These are phyloP conservation scores for Hylodesmum podocarpum DNA, from an alignment of 306 rosid genomes.

Conservation along the genomic window DNA sequence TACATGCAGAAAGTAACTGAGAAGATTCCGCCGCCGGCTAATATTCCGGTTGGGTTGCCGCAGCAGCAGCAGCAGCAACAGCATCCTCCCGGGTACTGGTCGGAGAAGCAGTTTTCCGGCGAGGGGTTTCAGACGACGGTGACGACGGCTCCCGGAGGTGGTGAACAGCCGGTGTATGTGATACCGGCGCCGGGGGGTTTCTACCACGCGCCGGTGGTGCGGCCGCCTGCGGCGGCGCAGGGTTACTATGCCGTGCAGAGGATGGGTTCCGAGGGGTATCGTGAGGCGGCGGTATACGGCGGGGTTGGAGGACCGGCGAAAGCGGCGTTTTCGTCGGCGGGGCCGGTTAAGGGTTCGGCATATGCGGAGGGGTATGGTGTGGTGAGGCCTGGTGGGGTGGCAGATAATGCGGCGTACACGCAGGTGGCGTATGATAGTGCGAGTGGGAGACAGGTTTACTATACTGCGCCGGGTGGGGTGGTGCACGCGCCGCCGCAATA, in stretches of 20 bases:
- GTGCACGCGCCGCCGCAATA: slow-evolving; percentile 43
- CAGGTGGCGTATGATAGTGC: slow-evolving; percentile 57
- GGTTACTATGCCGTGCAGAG: slow-evolving; percentile 72
- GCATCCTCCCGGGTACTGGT: slow-evolving; percentile 60
- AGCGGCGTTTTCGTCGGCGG: slow-evolving; percentile 29
- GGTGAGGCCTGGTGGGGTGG: slow-evolving; percentile 37
- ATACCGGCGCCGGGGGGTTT: slow-evolving; percentile 49
- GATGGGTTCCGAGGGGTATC: slow-evolving; percentile 58
- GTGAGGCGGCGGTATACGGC: slow-evolving; percentile 68
- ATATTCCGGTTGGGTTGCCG: slow-evolving; percentile 27
- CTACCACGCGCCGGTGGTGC: slow-evolving; percentile 55
- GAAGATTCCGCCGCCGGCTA: slow-evolving; percentile 26
- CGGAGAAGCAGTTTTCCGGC: slow-evolving; percentile 54
- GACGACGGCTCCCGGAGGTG: slow-evolving; percentile 40
- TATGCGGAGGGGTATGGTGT: slow-evolving; percentile 56
- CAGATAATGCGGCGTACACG: slow-evolving; percentile 37
- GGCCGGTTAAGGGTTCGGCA: slow-evolving; percentile 35
- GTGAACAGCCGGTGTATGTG: slow-evolving; percentile 59
- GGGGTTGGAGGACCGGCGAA: slow-evolving; percentile 30
- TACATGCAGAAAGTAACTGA: slow-evolving; percentile 57
- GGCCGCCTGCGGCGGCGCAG: slow-evolving; percentile 46
- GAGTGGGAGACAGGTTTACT: slow-evolving; percentile 77
- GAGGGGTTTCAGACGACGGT: slow-evolving; percentile 46
- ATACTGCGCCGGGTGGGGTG: slow-evolving; percentile 57
- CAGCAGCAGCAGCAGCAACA: too few species aligned